Evolutionary conservation across 768 basidiomycete genomes (phyloP).

Genomic region (Pleurotus sapidus): DNA sequence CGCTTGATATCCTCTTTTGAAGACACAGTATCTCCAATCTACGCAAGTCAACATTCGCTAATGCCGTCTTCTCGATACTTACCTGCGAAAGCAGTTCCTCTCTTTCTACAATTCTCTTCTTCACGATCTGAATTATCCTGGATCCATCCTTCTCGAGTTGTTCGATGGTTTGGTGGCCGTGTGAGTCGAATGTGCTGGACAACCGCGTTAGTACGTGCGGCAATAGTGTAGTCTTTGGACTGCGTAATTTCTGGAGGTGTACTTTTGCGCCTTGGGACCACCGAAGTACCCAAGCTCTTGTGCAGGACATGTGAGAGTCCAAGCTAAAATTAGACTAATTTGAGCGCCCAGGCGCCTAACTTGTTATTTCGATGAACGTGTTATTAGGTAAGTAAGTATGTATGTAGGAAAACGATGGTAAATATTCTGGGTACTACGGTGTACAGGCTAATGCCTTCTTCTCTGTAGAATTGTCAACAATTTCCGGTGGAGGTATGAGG

Average conservation of each 20-base stretch:
- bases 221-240: not conserved
- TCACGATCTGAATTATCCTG: constrained; percentile 52
- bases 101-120: constrained; percentile 52
- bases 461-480: not conserved
- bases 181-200: not conserved
- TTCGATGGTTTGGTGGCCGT: not conserved
- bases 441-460: too few species aligned
- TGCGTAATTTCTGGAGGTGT: not conserved
- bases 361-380: too few species aligned
- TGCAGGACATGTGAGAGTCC: not conserved
- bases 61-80: constrained; percentile 14
- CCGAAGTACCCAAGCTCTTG: not conserved
- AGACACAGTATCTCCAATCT: constrained; percentile 47
- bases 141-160: constrained; percentile 40
- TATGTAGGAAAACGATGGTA: too few species aligned
- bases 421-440: not conserved
- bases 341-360: not conserved
- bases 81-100: constrained; percentile 42
- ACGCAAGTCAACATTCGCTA: constrained; percentile 24
- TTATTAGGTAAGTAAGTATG: too few species aligned
- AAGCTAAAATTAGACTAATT: not conserved
- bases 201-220: not conserved
- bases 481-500: not conserved
- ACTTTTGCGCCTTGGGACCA: not conserved
- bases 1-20: constrained; percentile 54